Evolutionary conservation across 495 filamentous ascomycete genomes (phyloP).

Genomic region (Lophiotrema nucula): DNA sequence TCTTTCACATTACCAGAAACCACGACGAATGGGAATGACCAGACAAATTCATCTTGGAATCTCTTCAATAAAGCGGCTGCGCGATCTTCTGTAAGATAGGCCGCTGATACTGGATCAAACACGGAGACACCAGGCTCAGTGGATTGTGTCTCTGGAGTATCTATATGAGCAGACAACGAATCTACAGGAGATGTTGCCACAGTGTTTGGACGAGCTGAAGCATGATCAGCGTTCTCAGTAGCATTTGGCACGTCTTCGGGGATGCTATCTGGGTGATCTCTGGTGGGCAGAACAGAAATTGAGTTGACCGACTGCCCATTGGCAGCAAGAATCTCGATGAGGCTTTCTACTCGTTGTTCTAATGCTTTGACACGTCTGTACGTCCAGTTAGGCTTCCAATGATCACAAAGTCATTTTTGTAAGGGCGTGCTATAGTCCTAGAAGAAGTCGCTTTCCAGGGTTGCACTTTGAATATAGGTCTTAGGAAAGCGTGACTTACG

Average conservation of each 20-base stretch:
- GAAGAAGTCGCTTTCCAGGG: too few relatives aligned
- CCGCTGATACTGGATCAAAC: constrained; percentile 20
- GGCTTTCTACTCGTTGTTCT: constrained; percentile 21
- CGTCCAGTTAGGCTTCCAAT: background rate
- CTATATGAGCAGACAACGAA: too few relatives aligned
- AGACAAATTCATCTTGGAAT: constrained; percentile 7
- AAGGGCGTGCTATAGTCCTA: too few relatives aligned
- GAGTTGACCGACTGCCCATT: background rate
- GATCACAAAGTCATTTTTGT: too few relatives aligned
- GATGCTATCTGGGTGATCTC: too few relatives aligned
- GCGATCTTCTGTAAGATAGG: background rate
- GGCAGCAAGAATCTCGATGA: constrained; percentile 9
- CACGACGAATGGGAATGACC: constrained; percentile 23
- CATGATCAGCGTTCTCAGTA: too few relatives aligned
- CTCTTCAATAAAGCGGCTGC: constrained; percentile 3
- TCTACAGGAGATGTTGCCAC: too few relatives aligned
- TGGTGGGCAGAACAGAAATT: background rate
- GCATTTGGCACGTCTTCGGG: too few relatives aligned
- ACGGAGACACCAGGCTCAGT: too few relatives aligned
- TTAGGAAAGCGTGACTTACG: constrained; percentile 7
- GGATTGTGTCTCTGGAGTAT: background rate
- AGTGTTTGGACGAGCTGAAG: too few relatives aligned
- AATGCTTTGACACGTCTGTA: constrained; percentile 18
- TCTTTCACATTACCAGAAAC: constrained; percentile 1
- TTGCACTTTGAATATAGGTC: too few relatives aligned